Evolutionary conservation across 345 rosid species (phyloP).

Genomic region (Pugionium cornutum): DNA sequence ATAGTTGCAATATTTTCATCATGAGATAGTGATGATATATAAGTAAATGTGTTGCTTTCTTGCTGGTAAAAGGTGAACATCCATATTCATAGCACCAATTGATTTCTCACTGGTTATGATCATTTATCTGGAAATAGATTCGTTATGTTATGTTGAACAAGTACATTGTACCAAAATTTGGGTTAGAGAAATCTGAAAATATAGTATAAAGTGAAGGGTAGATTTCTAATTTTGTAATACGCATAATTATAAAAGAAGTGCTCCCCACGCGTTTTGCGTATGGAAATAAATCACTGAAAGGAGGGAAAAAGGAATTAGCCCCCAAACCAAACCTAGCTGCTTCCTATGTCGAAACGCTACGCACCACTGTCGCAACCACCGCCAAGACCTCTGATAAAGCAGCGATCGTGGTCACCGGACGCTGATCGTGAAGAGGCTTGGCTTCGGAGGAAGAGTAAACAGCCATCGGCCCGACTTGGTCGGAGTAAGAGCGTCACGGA

Average conservation of each 20-base stretch:
- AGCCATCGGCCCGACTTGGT: conserved; percentile 10
- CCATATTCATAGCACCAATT: neutral
- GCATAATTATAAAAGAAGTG: conserved; percentile 12
- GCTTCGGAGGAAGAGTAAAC: conserved; percentile 51
- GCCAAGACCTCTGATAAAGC: conserved; percentile 54
- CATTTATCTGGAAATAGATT: neutral
- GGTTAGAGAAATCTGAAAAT: neutral
- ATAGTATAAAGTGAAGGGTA: conserved; percentile 8
- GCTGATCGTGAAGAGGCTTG: conserved; percentile 70
- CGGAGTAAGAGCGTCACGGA: conserved; percentile 64
- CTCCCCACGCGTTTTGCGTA: conserved; percentile 29
- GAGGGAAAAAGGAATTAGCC: neutral
- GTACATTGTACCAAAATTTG: neutral
- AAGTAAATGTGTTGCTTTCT: neutral
- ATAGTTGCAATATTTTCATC: too few relatives aligned
- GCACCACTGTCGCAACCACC: conserved; percentile 34
- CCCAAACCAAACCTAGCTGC: conserved; percentile 26
- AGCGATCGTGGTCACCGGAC: conserved; percentile 82
- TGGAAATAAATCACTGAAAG: conserved; percentile 3
- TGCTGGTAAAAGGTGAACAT: neutral
- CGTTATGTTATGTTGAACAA: neutral
- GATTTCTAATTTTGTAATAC: neutral
- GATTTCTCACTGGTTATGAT: neutral
- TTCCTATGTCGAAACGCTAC: conserved; percentile 33
- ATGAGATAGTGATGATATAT: neutral